Percentiles rank a stretch among this genome's conserved stretches.
Evolutionary conservation across 495 filamentous ascomycete genomes (phyloP).

Genomic region (Aspergillus mulundensis): DNA sequence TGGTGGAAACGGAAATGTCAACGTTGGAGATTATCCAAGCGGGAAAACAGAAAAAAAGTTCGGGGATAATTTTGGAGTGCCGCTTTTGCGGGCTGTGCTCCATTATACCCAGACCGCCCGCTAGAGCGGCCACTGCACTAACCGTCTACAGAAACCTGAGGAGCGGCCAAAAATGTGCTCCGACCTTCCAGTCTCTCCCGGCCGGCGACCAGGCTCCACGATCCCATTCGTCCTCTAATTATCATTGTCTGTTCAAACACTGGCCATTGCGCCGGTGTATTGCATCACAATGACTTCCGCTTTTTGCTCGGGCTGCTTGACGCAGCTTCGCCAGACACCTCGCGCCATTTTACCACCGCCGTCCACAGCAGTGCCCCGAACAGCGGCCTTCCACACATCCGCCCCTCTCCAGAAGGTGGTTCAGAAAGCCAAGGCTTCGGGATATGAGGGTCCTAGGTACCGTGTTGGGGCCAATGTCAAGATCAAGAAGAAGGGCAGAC

Average conservation of each 20-base stretch:
- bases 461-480: conserved; percentile 39
- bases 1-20: not conserved
- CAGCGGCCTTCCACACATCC: conserved; percentile 45
- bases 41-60: conserved; percentile 24
- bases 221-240: conserved; percentile 20
- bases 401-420: conserved; percentile 21
- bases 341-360: conserved; percentile 35
- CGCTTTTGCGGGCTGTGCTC: conserved; percentile 12
- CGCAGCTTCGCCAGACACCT: conserved; percentile 46
- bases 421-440: conserved; percentile 29
- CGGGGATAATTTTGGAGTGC: conserved; percentile 22
- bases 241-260: conserved; percentile 35
- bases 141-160: conserved; percentile 20
- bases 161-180: conserved; percentile 30
- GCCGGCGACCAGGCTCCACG: conserved; percentile 21
- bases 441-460: conserved; percentile 23
- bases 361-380: conserved; percentile 33
- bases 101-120: conserved; percentile 12
- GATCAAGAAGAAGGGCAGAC: conserved; percentile 44
- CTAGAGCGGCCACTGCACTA: conserved; percentile 21
- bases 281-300: conserved; percentile 58
- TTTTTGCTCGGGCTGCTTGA: conserved; percentile 65
- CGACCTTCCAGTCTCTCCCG: conserved; percentile 17
- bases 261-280: conserved; percentile 33
- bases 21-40: conserved; percentile 2